Evolutionary conservation across 805 yeast species (phyloP), one percentile per base, ranked within the genome.

Genomic region (Saccharomycopsis malanga): DNA sequence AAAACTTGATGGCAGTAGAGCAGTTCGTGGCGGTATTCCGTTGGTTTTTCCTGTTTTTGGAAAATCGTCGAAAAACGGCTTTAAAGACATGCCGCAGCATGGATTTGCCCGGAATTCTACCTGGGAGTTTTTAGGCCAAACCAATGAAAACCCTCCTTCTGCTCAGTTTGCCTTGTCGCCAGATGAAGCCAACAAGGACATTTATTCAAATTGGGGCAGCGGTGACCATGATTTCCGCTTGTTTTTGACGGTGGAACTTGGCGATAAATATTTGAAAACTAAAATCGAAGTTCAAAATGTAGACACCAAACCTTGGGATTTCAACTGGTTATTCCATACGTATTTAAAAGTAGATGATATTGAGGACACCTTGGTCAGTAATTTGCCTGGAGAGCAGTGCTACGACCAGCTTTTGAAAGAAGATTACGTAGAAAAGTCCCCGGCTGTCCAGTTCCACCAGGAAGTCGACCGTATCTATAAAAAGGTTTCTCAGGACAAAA

Each of bases 21-120:
- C 98, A 1, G 97, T 93, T 17, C 77, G 98, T 63, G 98, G 98
- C 54, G 98, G 98, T 44, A 86, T 93, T 45, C 98, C 98, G 10
- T 69, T 93, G 21, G 98, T 91, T 6, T 93, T 93, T 73, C 98
- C 98, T 2, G 86, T 83, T 1, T 85, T 85, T 58, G 98, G 98
- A 50, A 88, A 79, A 55, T 64, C 80, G 54, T 71, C 74, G 5
- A 72, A 69, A 47, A 84, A 85, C 3, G 66, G 68, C 32, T 77
- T 88, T 34, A 71, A 69, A 44, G 63, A 73, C 30, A 74, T 93
- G 54, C 97, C 97, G 17, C 98, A 93, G 68, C 98, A 93, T 62
- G 98, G 98, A 1, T 85, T 93, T 68, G 98, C 96, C 17, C 75
- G 98, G 64, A 83, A 77, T 63, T 81, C 91, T 12, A 68, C 73